Evolutionary conservation across 2,329 filamentous ascomycete species (phyloP), one percentile per base, ranked within the genome.

Genomic region (Phoma sp.): DNA sequence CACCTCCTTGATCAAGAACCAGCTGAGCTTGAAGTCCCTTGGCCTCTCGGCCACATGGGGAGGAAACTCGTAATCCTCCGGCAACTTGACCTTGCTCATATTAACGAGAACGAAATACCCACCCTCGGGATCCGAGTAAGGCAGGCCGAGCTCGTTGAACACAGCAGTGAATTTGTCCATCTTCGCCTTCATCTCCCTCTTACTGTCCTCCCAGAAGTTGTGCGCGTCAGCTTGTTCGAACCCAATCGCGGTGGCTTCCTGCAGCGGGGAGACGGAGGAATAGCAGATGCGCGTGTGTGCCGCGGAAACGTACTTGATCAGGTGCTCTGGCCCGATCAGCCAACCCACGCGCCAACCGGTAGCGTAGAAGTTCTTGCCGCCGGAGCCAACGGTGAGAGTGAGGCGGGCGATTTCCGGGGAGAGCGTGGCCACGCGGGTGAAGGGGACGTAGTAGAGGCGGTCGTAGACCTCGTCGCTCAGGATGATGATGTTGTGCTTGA

Each of bases 71-170:
- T 98, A 99, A 71, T 87, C 87, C 4, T 82, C 83, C 0, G 95
- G 95, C 4, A 99, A 73, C 72, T 89, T 86, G 52, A 99, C 91
- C 72, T 93, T 93, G 52, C 85, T 82, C 82, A 98, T 88, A 79
- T 99, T 99, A 60, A 91, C 95, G 47, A 99, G 85, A 35, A 99
- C 91, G 71, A 99, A 99, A 80, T 99, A 99, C 18, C 95, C 95
- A 47, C 95, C 95, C 75, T 99, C 93, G 4, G 95, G 95, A 55
- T 96, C 89, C 1, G 91, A 93, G 79, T 93, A 96, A 2, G 79
- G 79, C 27, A 82, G 63, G 7, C 71, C 76, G 2, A 82, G 73
- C 61, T 81, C 79, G 32, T 78, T 71, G 71, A 78, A 81, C 36
- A 82, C 70, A 18, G 89, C 82, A 74, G 93, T 96, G 81, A 99